Evolutionary conservation across 2,329 filamentous ascomycete genomes (phyloP).

Genomic region (Alternaria conjuncta): DNA sequence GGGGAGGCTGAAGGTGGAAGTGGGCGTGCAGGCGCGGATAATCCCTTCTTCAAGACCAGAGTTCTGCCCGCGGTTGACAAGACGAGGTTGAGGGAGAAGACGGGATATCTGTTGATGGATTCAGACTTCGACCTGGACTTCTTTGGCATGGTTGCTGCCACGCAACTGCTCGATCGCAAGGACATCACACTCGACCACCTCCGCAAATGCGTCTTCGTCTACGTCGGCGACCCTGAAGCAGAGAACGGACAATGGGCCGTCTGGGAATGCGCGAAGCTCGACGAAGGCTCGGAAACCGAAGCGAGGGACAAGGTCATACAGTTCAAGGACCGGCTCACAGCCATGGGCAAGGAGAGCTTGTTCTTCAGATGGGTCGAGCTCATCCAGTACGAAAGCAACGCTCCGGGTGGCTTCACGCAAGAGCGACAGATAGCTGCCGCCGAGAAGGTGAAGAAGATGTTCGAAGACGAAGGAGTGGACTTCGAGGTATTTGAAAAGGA

Average conservation of each 20-base stretch:
- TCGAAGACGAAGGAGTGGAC: conserved; percentile 76
- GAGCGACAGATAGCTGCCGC: conserved; percentile 77
- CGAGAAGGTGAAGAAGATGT: conserved; percentile 75
- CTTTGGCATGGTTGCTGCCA: conserved; percentile 76
- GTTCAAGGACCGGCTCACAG: conserved; percentile 77
- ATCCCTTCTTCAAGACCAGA: conserved; percentile 64
- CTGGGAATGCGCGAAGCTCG: conserved; percentile 65
- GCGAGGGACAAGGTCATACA: conserved; percentile 75
- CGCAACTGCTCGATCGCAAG: conserved; percentile 70
- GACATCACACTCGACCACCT: conserved; percentile 69
- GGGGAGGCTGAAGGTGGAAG: conserved; percentile 53
- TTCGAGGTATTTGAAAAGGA: conserved; percentile 82
- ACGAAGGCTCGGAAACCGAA: conserved; percentile 63
- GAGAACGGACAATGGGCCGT: conserved; percentile 71
- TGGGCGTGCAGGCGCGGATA: conserved; percentile 59
- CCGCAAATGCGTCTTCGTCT: conserved; percentile 65
- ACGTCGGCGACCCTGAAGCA: conserved; percentile 31
- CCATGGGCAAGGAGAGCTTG: conserved; percentile 82
- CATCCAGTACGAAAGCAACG: conserved; percentile 83
- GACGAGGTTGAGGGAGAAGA: conserved; percentile 74
- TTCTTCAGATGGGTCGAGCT: conserved; percentile 95
- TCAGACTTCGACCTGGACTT: conserved; percentile 89
- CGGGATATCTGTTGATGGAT: conserved; percentile 86
- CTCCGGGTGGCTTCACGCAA: conserved; percentile 77
- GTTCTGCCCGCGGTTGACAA: conserved; percentile 73